Evolutionary conservation across 306 rosid species (phyloP), one percentile per base, ranked within the genome.

Genomic region (Gillenia trifoliata): DNA sequence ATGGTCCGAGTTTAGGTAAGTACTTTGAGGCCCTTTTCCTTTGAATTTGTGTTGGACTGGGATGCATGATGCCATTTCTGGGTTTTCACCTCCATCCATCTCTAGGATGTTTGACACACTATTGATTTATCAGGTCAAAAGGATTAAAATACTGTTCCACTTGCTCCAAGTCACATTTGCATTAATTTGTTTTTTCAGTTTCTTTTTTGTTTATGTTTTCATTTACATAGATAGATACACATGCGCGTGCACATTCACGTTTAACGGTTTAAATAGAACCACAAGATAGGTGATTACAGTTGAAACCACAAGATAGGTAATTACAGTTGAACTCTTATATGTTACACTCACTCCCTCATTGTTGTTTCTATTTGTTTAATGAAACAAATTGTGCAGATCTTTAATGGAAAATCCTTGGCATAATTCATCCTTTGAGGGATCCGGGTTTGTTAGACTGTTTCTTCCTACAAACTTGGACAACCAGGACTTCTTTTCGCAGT

Each of bases 401-500:
- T 82, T 90, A 76, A 69, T 95, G 93, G 91, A 87, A 81, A 95
- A 95, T 79, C 99, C 99, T 9, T 95, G 99, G 99, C 99, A 95
- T 76, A 95, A 95, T 87, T 90, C 99, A 68, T 67, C 98, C 77
- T 92, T 95, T 50, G 99, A 95, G 82, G 99, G 99, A 78, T 90
- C 99, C n/a, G 99, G 99, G 66, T 89, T 92, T 79, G 92, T 91
- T 41, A 90, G 99, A 79, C 86, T 95, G 75, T 95, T 95, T 85
- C 96, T 95, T 73, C 99, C 99, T 36, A 95, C 95, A 73, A 95
- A 95, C 82, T 55, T 23, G 85, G 93, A 90, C 68, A 95, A 95
- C 82, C 86, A 83, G 77, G 89, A 87, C 38, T 95, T 95, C 81
- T 95, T 77, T 82, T 73, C 98, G 28, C 88, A 74, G 99, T 95